Evolutionary conservation across 495 filamentous ascomycete genomes (phyloP), one percentile per base, ranked within the genome.

Genomic region (Penicillium dipodomyicola): DNA sequence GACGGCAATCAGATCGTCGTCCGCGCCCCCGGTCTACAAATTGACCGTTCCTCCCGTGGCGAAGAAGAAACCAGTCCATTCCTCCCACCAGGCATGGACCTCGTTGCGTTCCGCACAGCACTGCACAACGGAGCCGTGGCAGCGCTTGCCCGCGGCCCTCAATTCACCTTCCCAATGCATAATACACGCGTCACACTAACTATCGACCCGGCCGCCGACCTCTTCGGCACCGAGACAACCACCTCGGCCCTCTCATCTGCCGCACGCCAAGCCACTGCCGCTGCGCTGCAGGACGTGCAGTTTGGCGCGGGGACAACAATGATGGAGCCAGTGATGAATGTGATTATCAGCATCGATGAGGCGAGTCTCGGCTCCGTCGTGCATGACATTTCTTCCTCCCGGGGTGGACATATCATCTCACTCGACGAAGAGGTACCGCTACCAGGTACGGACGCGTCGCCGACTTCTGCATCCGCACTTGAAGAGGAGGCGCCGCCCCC

Each of bases 261-360:
- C 0, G 86, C 92, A 0, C 83, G 89, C 3, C 76, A 84, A 19
- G 90, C 90, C 6, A 87, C 90, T 2, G 75, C 84, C 53, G 72
- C 75, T 2, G 88, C 88, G 1, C 77, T 96, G 19, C 78, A 78
- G 49, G 77, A 83, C 11, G 65, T 79, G 25, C 39, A 68, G 37
- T 39, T 65, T 20, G 58, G 57, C 9, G 62, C 71, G 0, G 73
- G 73, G 1, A 80, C 87, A 5, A 81, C 79, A 1, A 75, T 99
- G 43, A 89, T 97, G 78, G 95, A 99, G 69, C 93, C 93, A 0
- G 86, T 97, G 25, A 95, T 96, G 88, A 82, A 85, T 58, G 91
- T 90, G 10, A 84, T 83, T 17, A 93, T 99, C 64, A 81, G 78
- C 68, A 87, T 92, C 52, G 87, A 92, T 64, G 94, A 97, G 74